These are phyloP conservation scores for Epichloe gansuensis DNA, from an alignment of 2,329 filamentous ascomycete genomes.

Conservation along the genomic window DNA sequence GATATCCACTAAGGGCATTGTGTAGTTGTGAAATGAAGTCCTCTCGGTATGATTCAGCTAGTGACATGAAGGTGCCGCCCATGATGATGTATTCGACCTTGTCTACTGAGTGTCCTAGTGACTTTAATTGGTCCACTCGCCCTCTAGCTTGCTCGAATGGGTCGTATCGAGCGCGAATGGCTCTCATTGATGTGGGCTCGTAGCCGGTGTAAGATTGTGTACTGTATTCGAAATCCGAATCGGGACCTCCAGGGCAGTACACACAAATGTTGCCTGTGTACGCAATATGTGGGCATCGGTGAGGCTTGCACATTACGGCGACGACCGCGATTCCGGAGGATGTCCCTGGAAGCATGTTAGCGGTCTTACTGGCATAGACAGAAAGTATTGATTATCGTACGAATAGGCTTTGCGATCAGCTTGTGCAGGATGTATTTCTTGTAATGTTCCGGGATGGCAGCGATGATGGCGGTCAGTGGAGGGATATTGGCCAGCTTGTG, in stretches of 20 bases:
- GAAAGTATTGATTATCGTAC: conserved; percentile 28
- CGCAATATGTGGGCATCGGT: conserved; percentile 92
- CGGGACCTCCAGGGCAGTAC: conserved; percentile 93
- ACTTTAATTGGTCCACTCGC: conserved; percentile 91
- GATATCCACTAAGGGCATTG: conserved; percentile 92
- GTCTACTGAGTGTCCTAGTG: conserved; percentile 89
- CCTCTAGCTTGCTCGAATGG: conserved; percentile 95
- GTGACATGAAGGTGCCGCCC: conserved; percentile 98
- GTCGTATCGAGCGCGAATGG: conserved; percentile 91
- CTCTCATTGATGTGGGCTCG: conserved; percentile 96
- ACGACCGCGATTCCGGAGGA: conserved; percentile 96
- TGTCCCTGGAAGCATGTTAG: conserved; percentile 45
- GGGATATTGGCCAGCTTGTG: conserved; percentile 80
- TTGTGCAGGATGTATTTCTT: conserved; percentile 98
- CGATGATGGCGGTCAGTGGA: conserved; percentile 90
- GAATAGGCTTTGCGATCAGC: conserved; percentile 90
- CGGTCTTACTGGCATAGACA: background rate
- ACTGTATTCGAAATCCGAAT: conserved; percentile 98
- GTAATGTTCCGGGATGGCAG: conserved; percentile 97
- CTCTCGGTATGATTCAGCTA: conserved; percentile 78
- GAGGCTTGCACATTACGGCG: conserved; percentile 98
- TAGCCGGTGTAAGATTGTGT: conserved; percentile 98
- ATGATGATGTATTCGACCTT: conserved; percentile 99
- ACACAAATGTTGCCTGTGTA: conserved; percentile 99
- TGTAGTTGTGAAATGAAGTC: conserved; percentile 92